Conservation (phyloP, 352 stramenopile species). For the Globisporangium apiculatum region DNA sequence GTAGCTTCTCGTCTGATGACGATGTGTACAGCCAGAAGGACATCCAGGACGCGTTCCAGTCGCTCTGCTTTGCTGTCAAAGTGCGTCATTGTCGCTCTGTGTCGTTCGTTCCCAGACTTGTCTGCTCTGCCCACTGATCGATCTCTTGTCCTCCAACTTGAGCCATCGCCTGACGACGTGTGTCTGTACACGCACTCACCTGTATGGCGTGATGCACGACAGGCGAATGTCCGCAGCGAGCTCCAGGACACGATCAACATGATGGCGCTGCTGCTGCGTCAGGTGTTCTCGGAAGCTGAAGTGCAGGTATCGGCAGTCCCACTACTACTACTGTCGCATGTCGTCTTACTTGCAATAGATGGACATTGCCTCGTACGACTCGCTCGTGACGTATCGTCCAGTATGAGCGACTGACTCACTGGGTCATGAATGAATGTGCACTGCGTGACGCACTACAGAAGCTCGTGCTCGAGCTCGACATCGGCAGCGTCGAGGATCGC, state of each 20-base stretch:
- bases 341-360: no score
- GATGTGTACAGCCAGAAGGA: conserved; percentile 84
- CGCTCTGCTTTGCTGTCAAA: conserved; percentile 77
- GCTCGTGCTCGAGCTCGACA: conserved; percentile 61
- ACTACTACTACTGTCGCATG: no score
- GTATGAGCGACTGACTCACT: no score
- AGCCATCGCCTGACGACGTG: no score
- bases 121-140: no score
- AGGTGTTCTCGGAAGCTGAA: conserved; percentile 72
- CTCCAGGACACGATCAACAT: conserved; percentile 84
- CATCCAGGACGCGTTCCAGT: conserved; percentile 63
- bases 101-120: no score
- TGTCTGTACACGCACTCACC: background rate
- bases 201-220: background rate
- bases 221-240: conserved; percentile 72
- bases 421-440: no score
- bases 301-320: conserved; percentile 26
- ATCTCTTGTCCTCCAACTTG: no score
- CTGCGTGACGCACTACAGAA: conserved; percentile 17
- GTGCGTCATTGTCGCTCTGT: conserved; percentile 13
- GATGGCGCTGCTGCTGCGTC: conserved; percentile 76
- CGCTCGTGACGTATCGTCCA: background rate
- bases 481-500: conserved; percentile 64
- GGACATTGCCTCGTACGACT: background rate
- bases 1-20: conserved; percentile 63